phyloP scores from a whole-genome alignment of 345 rosid genomes.

The Leavenworthia alabamica region DNA sequence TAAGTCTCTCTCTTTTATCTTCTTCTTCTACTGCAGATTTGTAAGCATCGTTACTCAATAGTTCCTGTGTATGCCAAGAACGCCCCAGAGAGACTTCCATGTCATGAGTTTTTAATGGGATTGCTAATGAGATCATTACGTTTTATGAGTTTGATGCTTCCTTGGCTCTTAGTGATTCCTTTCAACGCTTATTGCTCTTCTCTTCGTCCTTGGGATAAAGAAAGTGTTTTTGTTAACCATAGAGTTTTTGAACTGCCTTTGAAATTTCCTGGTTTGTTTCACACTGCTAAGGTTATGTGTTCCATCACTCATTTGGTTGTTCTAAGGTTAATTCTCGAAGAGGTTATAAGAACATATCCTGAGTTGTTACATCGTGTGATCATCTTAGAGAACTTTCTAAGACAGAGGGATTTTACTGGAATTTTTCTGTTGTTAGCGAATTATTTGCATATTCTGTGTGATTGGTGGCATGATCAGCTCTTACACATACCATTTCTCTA shows the following conservation, averaged over 20 bases:
- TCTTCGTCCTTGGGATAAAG: background rate
- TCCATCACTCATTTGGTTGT: background rate
- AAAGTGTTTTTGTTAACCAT: background rate
- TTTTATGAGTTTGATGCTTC: background rate
- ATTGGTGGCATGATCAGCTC: conserved; percentile 21
- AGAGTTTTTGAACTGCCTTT: background rate
- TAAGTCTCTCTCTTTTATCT: background rate
- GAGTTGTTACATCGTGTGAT: background rate
- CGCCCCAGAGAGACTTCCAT: conserved; percentile 16
- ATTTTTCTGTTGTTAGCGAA: background rate
- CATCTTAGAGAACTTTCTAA: background rate
- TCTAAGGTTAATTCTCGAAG: background rate
- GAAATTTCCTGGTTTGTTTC: background rate
- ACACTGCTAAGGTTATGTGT: background rate
- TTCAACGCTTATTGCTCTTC: background rate
- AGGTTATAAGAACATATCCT: background rate
- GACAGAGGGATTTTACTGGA: background rate
- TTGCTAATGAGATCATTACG: background rate
- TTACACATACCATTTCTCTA: background rate
- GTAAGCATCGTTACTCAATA: conserved; percentile 10
- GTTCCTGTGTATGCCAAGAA: conserved; percentile 16
- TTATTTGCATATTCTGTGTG: background rate
- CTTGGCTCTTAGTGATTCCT: conserved; percentile 10
- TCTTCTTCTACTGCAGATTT: conserved; percentile 1
- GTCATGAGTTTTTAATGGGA: background rate